Evolutionary conservation across 257 asterid species (phyloP).

Genomic region (Striga asiatica): DNA sequence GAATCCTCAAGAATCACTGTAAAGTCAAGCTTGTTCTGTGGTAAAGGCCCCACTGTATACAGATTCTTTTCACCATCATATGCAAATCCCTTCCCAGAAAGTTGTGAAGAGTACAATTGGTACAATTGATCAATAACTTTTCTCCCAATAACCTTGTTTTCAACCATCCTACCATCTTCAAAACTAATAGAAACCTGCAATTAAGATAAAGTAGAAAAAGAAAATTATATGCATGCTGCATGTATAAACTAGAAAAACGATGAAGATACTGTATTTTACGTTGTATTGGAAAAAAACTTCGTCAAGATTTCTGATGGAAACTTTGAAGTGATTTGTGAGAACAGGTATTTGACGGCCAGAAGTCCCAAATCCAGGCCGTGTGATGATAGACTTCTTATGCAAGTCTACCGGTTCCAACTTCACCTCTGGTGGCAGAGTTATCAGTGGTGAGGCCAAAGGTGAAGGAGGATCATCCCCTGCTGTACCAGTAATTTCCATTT

Average conservation of each 20-base stretch:
- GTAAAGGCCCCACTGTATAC: slow-evolving; percentile 74
- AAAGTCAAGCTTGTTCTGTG: slow-evolving; percentile 45
- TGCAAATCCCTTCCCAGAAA: slow-evolving; percentile 55
- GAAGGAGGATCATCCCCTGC: slow-evolving; percentile 17
- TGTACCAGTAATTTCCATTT: slow-evolving; percentile 29
- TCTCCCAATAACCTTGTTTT: slow-evolving; percentile 54
- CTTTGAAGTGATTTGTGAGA: slow-evolving; percentile 69
- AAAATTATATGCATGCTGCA: background rate
- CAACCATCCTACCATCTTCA: slow-evolving; percentile 37
- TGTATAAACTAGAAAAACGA: slow-evolving; percentile 5
- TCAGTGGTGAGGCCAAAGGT: slow-evolving; percentile 20
- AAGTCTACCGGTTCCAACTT: slow-evolving; percentile 27
- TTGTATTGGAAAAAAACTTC: slow-evolving; percentile 58
- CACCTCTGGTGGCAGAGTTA: slow-evolving; percentile 17
- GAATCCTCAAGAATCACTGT: slow-evolving; percentile 67
- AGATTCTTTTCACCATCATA: slow-evolving; percentile 76
- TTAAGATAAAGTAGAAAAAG: background rate
- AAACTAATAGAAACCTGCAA: slow-evolving; percentile 60
- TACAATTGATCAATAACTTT: slow-evolving; percentile 53
- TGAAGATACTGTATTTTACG: slow-evolving; percentile 26
- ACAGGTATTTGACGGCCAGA: slow-evolving; percentile 49
- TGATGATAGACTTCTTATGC: slow-evolving; percentile 34
- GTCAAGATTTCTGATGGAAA: slow-evolving; percentile 43
- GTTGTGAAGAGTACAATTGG: slow-evolving; percentile 65
- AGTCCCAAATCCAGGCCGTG: slow-evolving; percentile 59